Base-by-base conservation (phyloP, 805 yeast species). In the Schwanniomyces pseudopolymorphus region DNA sequence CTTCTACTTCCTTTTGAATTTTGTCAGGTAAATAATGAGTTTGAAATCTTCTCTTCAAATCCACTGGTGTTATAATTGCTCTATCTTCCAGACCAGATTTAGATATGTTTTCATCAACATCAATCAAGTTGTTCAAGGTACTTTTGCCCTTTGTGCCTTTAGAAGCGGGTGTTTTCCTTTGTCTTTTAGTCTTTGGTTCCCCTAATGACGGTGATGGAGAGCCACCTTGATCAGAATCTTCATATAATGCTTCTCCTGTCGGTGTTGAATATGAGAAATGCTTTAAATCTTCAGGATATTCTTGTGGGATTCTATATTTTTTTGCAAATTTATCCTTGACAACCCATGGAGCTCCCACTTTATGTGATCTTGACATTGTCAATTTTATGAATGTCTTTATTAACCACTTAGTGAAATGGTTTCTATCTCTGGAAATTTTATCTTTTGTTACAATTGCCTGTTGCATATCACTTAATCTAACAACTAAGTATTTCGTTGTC, bases 291-390 rank as follows among this genome's bases (percentile, higher is more conserved):
- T 77, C 73, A 1, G 89, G 89, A 53, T 75, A 78, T 33, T 75
- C 83, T 14, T 74, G 70, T 9, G 85, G 78, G 16, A 89, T 86
- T 53, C 87, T 69, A 61, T 84, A 89, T 55, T 77, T 77, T 46
- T 73, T 74, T 0, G 94, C 94, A 63, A 80, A 89, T 53, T 84
- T 83, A 21, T 80, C 82, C 60, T 85, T 87, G 13, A 94, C 94
- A 17, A 92, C 83, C 98, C 98, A 94, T 2, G 98, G 98, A 2
- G 97, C 92, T 3, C 98, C 97, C 37, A 84, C 74, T 74, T 87
- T 88, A 45, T 85, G 78, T 1, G 91, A 87, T 46, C 96, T 80
- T 6, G 86, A 75, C 61, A 89, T 77, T 39, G 89, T 78, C 61
- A 87, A 77, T 66, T 91, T 87, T 61, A 91, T 77, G 61, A 94